phyloP scores from a whole-genome alignment of 257 asterid genomes.

The Solanum pennellii region DNA sequence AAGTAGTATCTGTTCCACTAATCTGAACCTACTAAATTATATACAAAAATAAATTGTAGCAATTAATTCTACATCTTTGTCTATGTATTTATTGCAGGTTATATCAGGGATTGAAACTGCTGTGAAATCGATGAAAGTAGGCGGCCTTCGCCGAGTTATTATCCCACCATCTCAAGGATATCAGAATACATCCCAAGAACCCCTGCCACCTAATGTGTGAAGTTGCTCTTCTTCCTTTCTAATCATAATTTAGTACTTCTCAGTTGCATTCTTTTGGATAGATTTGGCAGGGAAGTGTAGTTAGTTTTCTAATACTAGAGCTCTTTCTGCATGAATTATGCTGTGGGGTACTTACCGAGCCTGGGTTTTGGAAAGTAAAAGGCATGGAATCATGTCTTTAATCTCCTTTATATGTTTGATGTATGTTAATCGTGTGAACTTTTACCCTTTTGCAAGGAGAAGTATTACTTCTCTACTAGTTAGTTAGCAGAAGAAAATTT shows the following conservation, averaged over 20 bases:
- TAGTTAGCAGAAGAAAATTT: neutral
- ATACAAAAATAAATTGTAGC: neutral
- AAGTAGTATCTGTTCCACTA: neutral
- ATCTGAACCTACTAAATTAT: neutral
- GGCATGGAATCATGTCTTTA: neutral
- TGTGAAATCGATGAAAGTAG: conserved; percentile 77
- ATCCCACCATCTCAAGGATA: conserved; percentile 88
- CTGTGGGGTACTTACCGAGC: neutral
- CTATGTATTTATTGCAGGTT: conserved; percentile 29
- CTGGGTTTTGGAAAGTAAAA: neutral
- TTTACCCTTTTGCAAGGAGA: neutral
- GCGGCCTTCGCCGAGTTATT: conserved; percentile 69
- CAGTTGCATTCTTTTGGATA: neutral
- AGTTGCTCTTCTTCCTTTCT: neutral
- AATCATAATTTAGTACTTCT: neutral
- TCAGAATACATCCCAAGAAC: conserved; percentile 66
- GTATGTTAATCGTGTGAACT: neutral
- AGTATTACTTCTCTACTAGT: neutral
- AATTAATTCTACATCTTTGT: neutral
- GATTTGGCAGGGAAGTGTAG: neutral
- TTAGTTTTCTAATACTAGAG: neutral
- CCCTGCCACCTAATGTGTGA: conserved; percentile 82
- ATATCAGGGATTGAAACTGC: conserved; percentile 74
- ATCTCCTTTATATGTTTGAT: neutral
- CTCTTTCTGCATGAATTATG: neutral